Base-by-base conservation (phyloP, 495 filamentous ascomycete genomes). In the Bathelium albidoporum region DNA sequence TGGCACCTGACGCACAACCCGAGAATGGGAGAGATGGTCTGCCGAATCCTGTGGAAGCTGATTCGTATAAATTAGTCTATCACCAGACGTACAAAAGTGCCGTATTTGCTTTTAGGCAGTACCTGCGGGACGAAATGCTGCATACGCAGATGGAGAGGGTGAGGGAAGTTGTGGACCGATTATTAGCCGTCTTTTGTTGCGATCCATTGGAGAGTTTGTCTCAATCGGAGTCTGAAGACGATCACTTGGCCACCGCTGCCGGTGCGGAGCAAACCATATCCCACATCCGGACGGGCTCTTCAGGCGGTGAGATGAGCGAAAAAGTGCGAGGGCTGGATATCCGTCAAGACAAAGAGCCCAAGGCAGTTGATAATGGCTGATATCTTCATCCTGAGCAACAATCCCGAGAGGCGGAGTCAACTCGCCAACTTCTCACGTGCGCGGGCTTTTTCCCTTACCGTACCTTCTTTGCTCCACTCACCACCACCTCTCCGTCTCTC, bases 11-110 rank as follows among this genome's bases (percentile, higher is more conserved):
- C 7, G 10, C 24, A 11, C 49, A 29, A 29, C 24, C 24, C 10
- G 49, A 18, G 20, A 10, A 28, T 9, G 49, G 49, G 29, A 55
- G 29, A 9, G 16, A 55, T 24, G 24, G 22, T 5, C 5, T 11
- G 5, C 24, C 49, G 9, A 65, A 68, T 0, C 61, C 61, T 0
- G 67, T 71, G 0, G 79, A 82, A 32, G 81, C 82, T 52, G 83
- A 86, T 66, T 83, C 86, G 58, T 87, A 84, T 70, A 87, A 87
- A 69, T 67, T 79, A 10, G 80, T 87, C 72, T 87, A 87, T 60
- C 85, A 87, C 65, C 83, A 85, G 58, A 83, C 82, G 0, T 86
- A 81, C 65, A 85, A 84, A 63, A 81, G 82, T 22, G 79, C 82
- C 0, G 79, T 77, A 24, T 85, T 86, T 68, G 80, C 83, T 4